Evolutionary conservation across 306 rosid species (phyloP), one percentile per base, ranked within the genome.

Genomic region (Carpinus viminea): DNA sequence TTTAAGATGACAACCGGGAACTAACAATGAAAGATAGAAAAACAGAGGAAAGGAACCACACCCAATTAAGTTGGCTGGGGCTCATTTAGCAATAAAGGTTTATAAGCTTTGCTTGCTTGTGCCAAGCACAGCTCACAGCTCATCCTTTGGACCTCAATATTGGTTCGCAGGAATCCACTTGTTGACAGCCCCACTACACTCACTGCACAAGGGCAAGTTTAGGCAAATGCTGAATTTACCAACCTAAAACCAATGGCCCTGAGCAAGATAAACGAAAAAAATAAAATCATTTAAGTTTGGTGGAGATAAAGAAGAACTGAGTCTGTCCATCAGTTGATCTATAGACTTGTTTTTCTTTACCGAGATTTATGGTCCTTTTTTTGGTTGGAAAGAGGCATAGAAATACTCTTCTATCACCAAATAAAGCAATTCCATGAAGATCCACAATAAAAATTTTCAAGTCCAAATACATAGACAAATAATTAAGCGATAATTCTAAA

Each of bases 61-160:
- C 53, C 77, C 61, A 73, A 73, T 56, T 17, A 43, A 31, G 20
- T 65, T 66, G 48, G 47, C 3, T 5, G 56, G n/a, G 46, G 74
- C n/a, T 34, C 60, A 59, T 16, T 38, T 31, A 80, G 68, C 57
- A 43, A 59, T 43, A 71, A 76, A 74, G 68, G 8, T 11, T 52
- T 62, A 52, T 9, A 64, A 61, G 12, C 24, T 38, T 36, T 11
- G 38, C 48, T 65, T 36, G 47, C 70, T 36, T 38, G 24, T 36
- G 71, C 24, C 13, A 41, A 1, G 1, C 13, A 24, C 45, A 12
- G 20, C 46, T 18, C 21, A 48, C 15, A 48, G 48, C 36, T 70
- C 59, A 50, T 56, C 66, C 3, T 52, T 73, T 1, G 55, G 68
- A 72, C 57, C 51, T 50, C 60, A 55, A 55, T 24, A 55, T 55